Base-by-base conservation (phyloP, 1,139 yeast genomes). In the Yamadazyma aaseri region DNA sequence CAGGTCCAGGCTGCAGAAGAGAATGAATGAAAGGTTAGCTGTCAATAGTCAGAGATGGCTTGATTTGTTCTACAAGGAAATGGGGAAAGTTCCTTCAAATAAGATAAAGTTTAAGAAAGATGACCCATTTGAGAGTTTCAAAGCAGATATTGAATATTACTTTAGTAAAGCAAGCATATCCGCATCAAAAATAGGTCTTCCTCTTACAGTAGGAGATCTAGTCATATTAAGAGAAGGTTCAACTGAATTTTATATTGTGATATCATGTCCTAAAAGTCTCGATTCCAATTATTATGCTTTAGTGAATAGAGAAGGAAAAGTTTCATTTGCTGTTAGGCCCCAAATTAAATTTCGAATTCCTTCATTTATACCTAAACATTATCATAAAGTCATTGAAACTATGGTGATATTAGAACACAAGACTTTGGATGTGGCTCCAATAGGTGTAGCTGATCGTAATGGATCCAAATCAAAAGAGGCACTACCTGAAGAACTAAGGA, bases 311-410 rank as follows among this genome's bases (percentile, higher is more conserved):
- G 71, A 71, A 39, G 92, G 94, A 4, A 76, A 69, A 30, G 57
- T 83, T 5, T 49, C 63, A 1, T 79, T 71, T 56, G 71, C 72
- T 1, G 59, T 73, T 9, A 69, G 67, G 39, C 52, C 60, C n/a
- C 53, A 57, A 9, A 70, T 82, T 32, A 60, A 62, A 28, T 51
- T 76, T 23, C 60, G 89, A 35, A 58, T 83, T 8, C 89, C 90
- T 1, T 53, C 59, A 2, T 67, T 76, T 2, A 61, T 77, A 25
- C 80, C 81, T 0, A 39, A 44, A 2, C 34, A 47, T 21, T 51
- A 47, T 28, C 43, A 44, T 9, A 37, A 39, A 2, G 36, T 56
- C 1, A 34, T 68, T 3, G 38, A 47, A 31, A 45, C 45, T 6
- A 49, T 68, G 33, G 64, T 69, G 2, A 51, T 49, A 32, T 33